Conservation (phyloP, 148 eudicot genomes). For the Cornus kousa region DNA sequence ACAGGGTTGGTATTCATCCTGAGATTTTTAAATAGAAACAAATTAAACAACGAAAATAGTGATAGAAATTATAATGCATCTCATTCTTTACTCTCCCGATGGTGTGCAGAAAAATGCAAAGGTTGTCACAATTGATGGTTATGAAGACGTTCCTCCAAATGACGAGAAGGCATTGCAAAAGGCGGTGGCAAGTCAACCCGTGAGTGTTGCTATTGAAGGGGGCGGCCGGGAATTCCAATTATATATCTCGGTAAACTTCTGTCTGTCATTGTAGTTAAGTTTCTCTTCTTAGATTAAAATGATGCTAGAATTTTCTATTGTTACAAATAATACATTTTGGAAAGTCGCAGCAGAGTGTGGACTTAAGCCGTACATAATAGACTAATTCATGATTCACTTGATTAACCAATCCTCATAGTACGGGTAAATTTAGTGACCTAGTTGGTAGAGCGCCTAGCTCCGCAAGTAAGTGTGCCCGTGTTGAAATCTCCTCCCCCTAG, state of each 20-base stretch:
- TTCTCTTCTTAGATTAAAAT: no score
- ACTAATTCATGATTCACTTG: no score
- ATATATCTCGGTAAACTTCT: neutral
- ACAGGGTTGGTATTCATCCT: constrained; percentile 40
- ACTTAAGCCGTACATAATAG: no score
- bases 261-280: neutral
- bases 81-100: neutral
- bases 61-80: neutral
- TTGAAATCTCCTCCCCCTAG: no score
- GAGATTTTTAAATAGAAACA: neutral
- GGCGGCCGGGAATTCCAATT: constrained; percentile 71
- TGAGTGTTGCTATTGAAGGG: constrained; percentile 74
- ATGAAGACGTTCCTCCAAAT: constrained; percentile 68
- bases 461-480: no score
- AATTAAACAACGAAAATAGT: neutral
- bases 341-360: no score
- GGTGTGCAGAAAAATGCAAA: constrained; percentile 68
- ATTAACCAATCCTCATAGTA: no score
- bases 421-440: no score
- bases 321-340: no score
- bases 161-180: constrained; percentile 59
- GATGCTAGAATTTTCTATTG: no score
- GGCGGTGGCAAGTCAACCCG: constrained; percentile 69
- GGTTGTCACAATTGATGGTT: constrained; percentile 66
- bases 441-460: no score